Base-by-base conservation (phyloP, 805 yeast species). In the Barnettozyma botsteinii region DNA sequence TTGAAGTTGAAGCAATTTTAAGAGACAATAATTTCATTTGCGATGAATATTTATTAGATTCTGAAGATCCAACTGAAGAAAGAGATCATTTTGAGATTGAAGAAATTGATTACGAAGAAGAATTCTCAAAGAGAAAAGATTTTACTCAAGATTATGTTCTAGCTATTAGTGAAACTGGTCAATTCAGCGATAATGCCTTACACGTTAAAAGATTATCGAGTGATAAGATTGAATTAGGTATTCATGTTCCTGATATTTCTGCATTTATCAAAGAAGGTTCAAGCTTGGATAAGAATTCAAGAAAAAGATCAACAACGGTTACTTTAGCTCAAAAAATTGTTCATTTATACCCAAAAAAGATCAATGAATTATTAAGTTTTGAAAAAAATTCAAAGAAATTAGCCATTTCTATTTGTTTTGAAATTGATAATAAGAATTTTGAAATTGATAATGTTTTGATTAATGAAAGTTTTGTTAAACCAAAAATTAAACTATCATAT, bases 301-400 rank as follows among this genome's bases (percentile, higher is more conserved):
- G 86, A 62, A 88, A 86, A 65, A 75, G 98, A 58, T 87, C 94
- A 1, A 77, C 91, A 4, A 79, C 96, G 7, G 97, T 91, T 4
- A 84, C 81, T 55, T 72, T 89, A 60, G 93, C 94, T 12, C 96
- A 89, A 57, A 69, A 73, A 22, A 74, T 79, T 32, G 72, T 67
- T 11, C 75, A 81, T 43, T 69, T 88, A 50, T 73, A 81, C 49
- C 96, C 96, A 8, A 65, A 66, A 32, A 72, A 73, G 33, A 69
- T 91, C 19, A 77, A 76, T 51, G 73, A 77, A 7, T 52, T 72
- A 19, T 62, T 77, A 28, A 79, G 87, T 3, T 79, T 89, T 56
- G 70, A 70, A 25, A 80, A 73, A 36, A 77, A 73, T 42, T 75
- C 73, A 42, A 66, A 69, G 42, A 71, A 78, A 24, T 76, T 88